Base-by-base conservation (phyloP, 1,284 basidiomycete species). In the Lignosus rhinocerotis region DNA sequence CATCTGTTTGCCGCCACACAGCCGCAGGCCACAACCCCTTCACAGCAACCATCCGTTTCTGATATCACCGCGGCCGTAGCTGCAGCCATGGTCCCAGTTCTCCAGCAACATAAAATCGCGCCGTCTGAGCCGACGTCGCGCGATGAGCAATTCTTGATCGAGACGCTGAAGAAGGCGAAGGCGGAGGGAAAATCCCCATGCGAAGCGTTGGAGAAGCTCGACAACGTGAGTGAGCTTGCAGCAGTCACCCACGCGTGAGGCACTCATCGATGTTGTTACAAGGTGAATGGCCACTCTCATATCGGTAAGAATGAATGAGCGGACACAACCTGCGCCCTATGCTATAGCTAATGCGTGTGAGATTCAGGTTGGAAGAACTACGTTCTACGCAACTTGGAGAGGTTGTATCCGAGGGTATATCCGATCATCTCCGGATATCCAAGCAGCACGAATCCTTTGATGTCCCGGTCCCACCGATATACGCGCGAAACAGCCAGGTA, bases 61-160 rank as follows among this genome's bases (percentile, higher is more conserved):
- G 32, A 48, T 14, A 36, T 48, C 11, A 32, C 46, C 17, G n/a
- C 31, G 11, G 46, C 46, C 9, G n/a, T 48, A 17, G n/a, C 32
- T 9, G n/a, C 46, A 11, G 46, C 46, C 17, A 17, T 48, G 17
- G 11, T 34, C 16, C 46, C 46, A 10, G 16, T 48, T n/a, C 32
- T 48, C 14, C 31, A 34, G n/a, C 17, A 48, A 3, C 19, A 48
- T 31, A 9, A 19, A 6, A 9, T 21, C 12, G 8, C 34, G 8
- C 36, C 48, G 11, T 33, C 36, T 6, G 48, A 34, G 11, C 33
- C 48, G 1, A 50, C 16, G 30, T 10, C 45, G n/a, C 44, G 56
- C 14, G 58, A 62, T 32, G 58, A 62, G 32, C 34, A 50, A 10
- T 36, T 53, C 14, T 38, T 62, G 21, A 38, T 62, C 1, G 51